Conservation (phyloP, 1,139 yeast species). For the Candida albicans region DNA sequence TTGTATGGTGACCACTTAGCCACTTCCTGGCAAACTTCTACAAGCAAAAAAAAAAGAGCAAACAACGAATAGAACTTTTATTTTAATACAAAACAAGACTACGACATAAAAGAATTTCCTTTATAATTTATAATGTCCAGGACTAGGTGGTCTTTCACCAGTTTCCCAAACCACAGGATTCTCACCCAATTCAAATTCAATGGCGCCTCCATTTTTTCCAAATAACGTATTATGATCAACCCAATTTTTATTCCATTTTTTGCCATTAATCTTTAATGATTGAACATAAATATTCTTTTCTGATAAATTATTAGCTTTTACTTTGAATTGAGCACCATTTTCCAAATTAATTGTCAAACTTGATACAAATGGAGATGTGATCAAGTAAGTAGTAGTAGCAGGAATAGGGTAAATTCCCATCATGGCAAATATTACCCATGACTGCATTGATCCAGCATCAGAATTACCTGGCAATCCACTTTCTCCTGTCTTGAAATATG, state of each 20-base stretch:
- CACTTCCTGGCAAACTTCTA: too few relatives aligned
- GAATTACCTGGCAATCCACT: constrained; percentile 39
- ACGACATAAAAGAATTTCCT: too few relatives aligned
- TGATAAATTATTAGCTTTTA: constrained; percentile 27
- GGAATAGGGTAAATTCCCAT: constrained; percentile 39
- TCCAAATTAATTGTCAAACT: constrained; percentile 24
- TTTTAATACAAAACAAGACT: neutral
- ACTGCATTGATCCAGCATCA: constrained; percentile 43
- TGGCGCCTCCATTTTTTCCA: constrained; percentile 25
- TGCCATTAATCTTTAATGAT: constrained; percentile 30
- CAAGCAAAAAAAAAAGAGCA: too few relatives aligned
- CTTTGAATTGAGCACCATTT: constrained; percentile 25
- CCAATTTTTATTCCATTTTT: constrained; percentile 30
- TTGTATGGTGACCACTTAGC: too few relatives aligned
- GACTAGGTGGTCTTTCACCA: constrained; percentile 25
- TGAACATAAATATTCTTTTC: constrained; percentile 25
- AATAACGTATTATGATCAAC: constrained; percentile 33
- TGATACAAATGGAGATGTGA: constrained; percentile 34
- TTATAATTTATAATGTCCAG: constrained; percentile 21
- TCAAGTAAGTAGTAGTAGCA: constrained; percentile 36
- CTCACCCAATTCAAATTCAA: constrained; percentile 28
- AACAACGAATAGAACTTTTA: too few relatives aligned
- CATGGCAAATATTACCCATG: constrained; percentile 36
- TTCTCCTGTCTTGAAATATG: constrained; percentile 20
- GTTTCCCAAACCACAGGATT: constrained; percentile 27